Evolutionary conservation across 495 filamentous ascomycete species (phyloP).

Genomic region (Penicillium pulvis): DNA sequence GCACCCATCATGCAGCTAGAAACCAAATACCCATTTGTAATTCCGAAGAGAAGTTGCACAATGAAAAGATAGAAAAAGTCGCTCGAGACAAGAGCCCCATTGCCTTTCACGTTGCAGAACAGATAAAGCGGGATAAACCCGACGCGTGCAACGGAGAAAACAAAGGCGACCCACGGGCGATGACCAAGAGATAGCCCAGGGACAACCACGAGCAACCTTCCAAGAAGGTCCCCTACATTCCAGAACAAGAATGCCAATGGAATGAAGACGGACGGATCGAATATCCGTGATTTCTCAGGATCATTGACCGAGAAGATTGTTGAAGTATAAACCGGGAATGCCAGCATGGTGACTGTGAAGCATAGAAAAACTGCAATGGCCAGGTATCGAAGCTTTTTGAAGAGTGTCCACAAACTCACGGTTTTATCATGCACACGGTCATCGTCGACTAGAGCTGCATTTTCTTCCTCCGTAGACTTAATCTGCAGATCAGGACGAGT

Average conservation of each 20-base stretch:
- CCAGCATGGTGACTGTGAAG: constrained; percentile 83
- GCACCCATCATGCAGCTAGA: constrained; percentile 90
- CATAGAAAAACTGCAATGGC: constrained; percentile 71
- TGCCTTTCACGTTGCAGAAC: constrained; percentile 79
- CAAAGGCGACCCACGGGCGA: constrained; percentile 64
- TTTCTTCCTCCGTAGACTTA: constrained; percentile 22
- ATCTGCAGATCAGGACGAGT: constrained; percentile 32
- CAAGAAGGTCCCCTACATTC: constrained; percentile 85
- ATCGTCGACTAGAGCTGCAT: constrained; percentile 10
- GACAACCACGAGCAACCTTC: constrained; percentile 69
- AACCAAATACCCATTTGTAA: constrained; percentile 83
- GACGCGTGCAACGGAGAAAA: constrained; percentile 61
- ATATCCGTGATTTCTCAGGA: constrained; percentile 56
- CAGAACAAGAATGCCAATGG: constrained; percentile 90
- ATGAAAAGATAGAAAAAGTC: constrained; percentile 86
- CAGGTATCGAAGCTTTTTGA: constrained; percentile 73
- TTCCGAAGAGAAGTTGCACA: constrained; percentile 81
- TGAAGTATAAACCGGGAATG: constrained; percentile 86
- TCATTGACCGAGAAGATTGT: constrained; percentile 72
- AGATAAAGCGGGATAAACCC: constrained; percentile 83
- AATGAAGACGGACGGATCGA: constrained; percentile 76
- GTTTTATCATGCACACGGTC: constrained; percentile 37
- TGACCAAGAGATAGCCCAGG: constrained; percentile 61
- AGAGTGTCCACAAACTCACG: constrained; percentile 65
- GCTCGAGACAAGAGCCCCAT: constrained; percentile 67